Percentiles rank a stretch among this genome's conserved stretches.
phyloP scores from a whole-genome alignment of 176 grass and related monocot genomes.

The Paspalum notatum region DNA sequence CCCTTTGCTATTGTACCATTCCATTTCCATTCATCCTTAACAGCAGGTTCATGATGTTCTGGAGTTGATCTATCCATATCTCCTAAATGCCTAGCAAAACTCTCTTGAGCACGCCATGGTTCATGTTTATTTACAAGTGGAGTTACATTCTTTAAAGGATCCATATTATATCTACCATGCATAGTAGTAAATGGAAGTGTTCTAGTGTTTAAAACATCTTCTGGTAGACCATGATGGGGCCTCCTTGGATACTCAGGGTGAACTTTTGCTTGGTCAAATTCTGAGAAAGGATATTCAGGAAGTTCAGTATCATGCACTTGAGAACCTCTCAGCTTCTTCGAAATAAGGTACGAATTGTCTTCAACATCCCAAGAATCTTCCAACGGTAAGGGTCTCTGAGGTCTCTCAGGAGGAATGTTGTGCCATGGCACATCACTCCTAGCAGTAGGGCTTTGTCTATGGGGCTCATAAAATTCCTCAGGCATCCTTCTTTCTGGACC shows the following conservation, averaged over 20 bases:
- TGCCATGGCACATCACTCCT: constrained; percentile 56
- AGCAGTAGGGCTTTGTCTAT: constrained; percentile 45
- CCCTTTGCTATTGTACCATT: constrained; percentile 92
- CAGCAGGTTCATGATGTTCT: constrained; percentile 46
- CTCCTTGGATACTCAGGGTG: constrained; percentile 47
- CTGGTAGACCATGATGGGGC: constrained; percentile 45
- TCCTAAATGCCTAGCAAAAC: constrained; percentile 47
- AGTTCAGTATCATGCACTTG: constrained; percentile 71
- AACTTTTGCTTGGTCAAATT: constrained; percentile 56
- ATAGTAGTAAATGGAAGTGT: constrained; percentile 31
- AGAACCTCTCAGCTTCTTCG: constrained; percentile 60
- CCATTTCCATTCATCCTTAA: constrained; percentile 95
- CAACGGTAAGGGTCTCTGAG: constrained; percentile 46
- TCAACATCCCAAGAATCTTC: constrained; percentile 60
- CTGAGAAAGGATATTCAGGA: constrained; percentile 87
- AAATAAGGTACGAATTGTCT: constrained; percentile 50
- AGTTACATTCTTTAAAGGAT: constrained; percentile 55
- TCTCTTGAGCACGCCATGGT: constrained; percentile 46
- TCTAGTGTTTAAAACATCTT: constrained; percentile 43
- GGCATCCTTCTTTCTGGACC: constrained; percentile 58
- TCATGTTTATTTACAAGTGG: constrained; percentile 53
- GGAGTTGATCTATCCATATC: constrained; percentile 54
- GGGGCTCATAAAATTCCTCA: constrained; percentile 54
- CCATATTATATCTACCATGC: constrained; percentile 40
- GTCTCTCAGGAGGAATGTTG: constrained; percentile 54